A percentile compares a stretch with the other conserved stretches of the same genome.
phyloP scores from a whole-genome alignment of 2,329 filamentous ascomycete species.

The Verticillium dahliae region DNA sequence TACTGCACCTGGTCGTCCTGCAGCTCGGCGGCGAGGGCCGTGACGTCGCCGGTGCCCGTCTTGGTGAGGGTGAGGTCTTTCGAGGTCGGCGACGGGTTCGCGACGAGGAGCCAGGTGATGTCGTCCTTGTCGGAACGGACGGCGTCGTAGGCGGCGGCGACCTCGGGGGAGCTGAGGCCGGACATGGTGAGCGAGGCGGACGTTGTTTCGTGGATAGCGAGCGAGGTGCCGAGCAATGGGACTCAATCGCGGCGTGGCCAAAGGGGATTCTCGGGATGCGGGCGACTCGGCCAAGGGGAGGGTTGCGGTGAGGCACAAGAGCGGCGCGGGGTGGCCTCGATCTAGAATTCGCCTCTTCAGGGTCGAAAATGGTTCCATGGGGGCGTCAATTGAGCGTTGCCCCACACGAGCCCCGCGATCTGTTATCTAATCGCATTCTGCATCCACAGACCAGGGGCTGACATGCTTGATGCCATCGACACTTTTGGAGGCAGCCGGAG shows the following conservation, averaged over 20 bases:
- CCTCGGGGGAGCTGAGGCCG: constrained; percentile 50
- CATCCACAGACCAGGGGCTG: not conserved
- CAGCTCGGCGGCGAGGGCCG: constrained; percentile 48
- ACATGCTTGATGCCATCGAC: no score
- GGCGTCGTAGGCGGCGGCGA: constrained; percentile 58
- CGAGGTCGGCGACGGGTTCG: constrained; percentile 48
- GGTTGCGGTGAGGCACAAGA: not conserved
- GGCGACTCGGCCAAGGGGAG: not conserved
- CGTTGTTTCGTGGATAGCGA: not conserved
- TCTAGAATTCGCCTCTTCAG: not conserved
- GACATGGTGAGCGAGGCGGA: constrained; percentile 35
- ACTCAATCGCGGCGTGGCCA: no score
- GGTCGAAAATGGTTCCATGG: not conserved
- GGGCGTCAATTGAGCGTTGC: not conserved
- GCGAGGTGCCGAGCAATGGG: no score
- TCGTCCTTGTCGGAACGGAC: constrained; percentile 61
- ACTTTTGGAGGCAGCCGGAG: no score
- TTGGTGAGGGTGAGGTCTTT: constrained; percentile 48
- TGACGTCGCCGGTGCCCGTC: constrained; percentile 55
- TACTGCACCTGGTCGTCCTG: constrained; percentile 58
- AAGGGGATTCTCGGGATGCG: not conserved
- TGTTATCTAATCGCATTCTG: not conserved
- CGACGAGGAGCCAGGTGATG: constrained; percentile 62
- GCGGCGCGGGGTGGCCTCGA: not conserved
- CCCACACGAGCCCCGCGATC: not conserved